Evolutionary conservation across 495 filamentous ascomycete species (phyloP).

Genomic region (Lindgomyces ingoldianus): DNA sequence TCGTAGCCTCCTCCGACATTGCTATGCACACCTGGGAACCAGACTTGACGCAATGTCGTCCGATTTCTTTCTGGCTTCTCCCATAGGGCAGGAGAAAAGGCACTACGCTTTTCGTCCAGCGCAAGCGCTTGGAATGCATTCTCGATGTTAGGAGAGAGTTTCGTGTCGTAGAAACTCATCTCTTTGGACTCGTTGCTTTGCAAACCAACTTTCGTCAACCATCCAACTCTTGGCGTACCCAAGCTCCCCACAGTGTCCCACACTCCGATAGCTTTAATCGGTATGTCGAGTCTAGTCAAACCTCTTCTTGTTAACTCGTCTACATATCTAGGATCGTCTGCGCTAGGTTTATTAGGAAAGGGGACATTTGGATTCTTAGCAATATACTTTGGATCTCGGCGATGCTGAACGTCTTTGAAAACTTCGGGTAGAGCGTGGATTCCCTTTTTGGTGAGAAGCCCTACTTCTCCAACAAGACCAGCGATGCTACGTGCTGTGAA

Average conservation of each 20-base stretch:
- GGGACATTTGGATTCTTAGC: constrained; percentile 59
- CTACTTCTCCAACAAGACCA: constrained; percentile 62
- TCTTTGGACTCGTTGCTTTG: constrained; percentile 49
- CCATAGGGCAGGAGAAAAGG: constrained; percentile 69
- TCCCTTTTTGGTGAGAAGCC: constrained; percentile 64
- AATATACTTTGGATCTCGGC: constrained; percentile 53
- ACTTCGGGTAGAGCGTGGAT: constrained; percentile 66
- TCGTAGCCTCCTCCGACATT: constrained; percentile 65
- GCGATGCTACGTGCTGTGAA: constrained; percentile 69
- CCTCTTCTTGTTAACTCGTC: constrained; percentile 43
- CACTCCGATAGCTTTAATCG: constrained; percentile 46
- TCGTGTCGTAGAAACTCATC: constrained; percentile 62
- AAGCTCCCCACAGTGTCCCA: constrained; percentile 47
- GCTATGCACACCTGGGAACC: constrained; percentile 71
- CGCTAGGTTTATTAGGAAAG: constrained; percentile 60
- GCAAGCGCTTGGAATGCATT: constrained; percentile 76
- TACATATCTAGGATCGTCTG: constrained; percentile 43
- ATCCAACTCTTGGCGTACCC: constrained; percentile 39
- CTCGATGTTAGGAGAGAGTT: constrained; percentile 58
- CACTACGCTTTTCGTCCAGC: constrained; percentile 64
- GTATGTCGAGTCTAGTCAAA: constrained; percentile 41
- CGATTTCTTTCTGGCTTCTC: constrained; percentile 48
- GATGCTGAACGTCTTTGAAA: constrained; percentile 63
- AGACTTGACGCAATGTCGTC: constrained; percentile 65
- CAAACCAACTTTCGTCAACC: constrained; percentile 32